Conservation (phyloP, 805 yeast species). For the Yamadazyma akitaensis region DNA sequence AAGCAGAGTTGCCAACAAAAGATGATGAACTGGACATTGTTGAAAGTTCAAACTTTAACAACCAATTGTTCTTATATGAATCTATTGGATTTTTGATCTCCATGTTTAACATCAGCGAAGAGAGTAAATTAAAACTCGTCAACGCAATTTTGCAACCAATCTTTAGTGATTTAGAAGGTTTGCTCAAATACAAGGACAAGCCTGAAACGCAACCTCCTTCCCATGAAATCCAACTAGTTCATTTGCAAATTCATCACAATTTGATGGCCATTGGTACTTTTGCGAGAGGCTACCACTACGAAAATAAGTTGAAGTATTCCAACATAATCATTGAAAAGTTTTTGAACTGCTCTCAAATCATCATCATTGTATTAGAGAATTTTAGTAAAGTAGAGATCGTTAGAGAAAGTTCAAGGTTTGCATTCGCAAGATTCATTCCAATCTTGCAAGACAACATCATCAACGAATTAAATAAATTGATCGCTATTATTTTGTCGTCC, state of each 20-base stretch:
- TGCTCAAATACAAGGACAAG: constrained; percentile 27
- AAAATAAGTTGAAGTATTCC: constrained; percentile 27
- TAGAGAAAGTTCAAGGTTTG: constrained; percentile 82
- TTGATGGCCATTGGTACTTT: constrained; percentile 87
- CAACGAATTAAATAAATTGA: constrained; percentile 60
- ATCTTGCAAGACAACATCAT: constrained; percentile 51
- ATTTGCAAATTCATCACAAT: constrained; percentile 80
- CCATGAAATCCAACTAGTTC: constrained; percentile 35
- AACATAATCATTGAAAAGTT: constrained; percentile 43
- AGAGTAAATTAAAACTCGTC: constrained; percentile 43
- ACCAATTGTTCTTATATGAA: constrained; percentile 82
- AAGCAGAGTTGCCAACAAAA: constrained; percentile 50
- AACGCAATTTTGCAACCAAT: constrained; percentile 73
- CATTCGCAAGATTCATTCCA: constrained; percentile 84
- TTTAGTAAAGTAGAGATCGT: constrained; percentile 63
- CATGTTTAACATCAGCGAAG: constrained; percentile 31
- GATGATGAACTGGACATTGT: constrained; percentile 56
- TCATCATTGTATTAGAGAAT: constrained; percentile 76
- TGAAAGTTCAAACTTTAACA: constrained; percentile 57
- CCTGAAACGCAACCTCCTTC: constrained; percentile 1
- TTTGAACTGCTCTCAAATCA: constrained; percentile 73
- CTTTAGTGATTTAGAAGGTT: constrained; percentile 64
- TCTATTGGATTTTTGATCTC: constrained; percentile 74
- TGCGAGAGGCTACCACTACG: constrained; percentile 75
- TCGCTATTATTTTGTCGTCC: constrained; percentile 54